Conservation (phyloP, 192 early-diverging fungal species). For the Coemansia sp. region DNA sequence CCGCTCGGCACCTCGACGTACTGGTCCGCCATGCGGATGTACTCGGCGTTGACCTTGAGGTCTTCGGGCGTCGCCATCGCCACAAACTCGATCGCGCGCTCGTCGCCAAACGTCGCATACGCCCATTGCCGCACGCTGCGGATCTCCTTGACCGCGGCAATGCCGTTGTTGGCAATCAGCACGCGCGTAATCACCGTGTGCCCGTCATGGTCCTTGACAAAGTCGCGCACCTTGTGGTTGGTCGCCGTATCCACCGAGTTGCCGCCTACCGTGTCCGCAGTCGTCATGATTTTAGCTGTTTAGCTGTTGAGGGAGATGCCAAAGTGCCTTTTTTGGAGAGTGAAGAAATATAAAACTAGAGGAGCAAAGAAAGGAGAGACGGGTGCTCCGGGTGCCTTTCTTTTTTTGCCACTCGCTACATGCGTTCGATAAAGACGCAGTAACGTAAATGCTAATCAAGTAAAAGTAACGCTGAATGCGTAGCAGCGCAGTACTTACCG, state of each 20-base stretch:
- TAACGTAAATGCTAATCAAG: too few relatives aligned
- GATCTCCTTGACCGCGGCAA: slow-evolving; percentile 99
- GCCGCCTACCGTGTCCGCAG: slow-evolving; percentile 54
- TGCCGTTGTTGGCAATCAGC: slow-evolving; percentile 98
- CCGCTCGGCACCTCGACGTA: slow-evolving; percentile 98
- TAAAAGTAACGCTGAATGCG: too few relatives aligned
- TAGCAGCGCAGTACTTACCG: too few relatives aligned
- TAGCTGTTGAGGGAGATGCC: neutral
- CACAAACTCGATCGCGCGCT: slow-evolving; percentile 91
- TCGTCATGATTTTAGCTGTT: too few relatives aligned
- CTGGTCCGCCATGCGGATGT: slow-evolving; percentile 98
- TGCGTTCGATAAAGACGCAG: too few relatives aligned
- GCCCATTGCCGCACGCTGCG: slow-evolving; percentile 97
- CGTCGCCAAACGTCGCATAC: slow-evolving; percentile 96
- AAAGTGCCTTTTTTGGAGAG: too few relatives aligned
- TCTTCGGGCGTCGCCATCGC: slow-evolving; percentile 99
- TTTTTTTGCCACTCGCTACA: too few relatives aligned
- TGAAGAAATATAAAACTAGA: too few relatives aligned
- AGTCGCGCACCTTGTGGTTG: slow-evolving; percentile 65
- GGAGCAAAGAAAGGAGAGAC: too few relatives aligned
- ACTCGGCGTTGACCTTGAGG: slow-evolving; percentile 96
- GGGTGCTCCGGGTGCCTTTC: too few relatives aligned
- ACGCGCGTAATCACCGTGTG: slow-evolving; percentile 91
- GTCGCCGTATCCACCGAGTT: slow-evolving; percentile 64
- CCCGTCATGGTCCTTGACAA: slow-evolving; percentile 70